Percentiles rank a stretch among this genome's conserved stretches.
Evolutionary conservation across 768 basidiomycete genomes (phyloP).

Genomic region (Boletus pseudo-olivaceus): DNA sequence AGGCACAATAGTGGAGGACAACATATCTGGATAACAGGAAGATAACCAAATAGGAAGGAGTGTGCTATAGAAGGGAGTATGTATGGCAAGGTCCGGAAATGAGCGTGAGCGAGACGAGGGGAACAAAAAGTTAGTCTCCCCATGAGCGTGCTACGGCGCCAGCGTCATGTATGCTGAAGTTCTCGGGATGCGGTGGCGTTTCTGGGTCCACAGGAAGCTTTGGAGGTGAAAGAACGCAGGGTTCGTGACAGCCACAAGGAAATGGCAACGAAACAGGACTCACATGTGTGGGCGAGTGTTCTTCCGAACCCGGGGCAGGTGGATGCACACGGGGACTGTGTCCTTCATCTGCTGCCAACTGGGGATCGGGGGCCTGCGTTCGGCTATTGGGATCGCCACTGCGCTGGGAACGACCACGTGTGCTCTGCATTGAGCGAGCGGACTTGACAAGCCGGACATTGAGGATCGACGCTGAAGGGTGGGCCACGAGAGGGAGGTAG

Average conservation of each 20-base stretch:
- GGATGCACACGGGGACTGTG: background rate
- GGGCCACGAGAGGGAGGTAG: slow-evolving; percentile 2
- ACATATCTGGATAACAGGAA: slow-evolving; percentile 31
- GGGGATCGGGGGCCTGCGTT: background rate
- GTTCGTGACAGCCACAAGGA: slow-evolving; percentile 8
- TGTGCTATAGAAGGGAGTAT: slow-evolving; percentile 17
- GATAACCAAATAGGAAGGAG: slow-evolving; percentile 21
- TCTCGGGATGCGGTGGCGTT: slow-evolving; percentile 20
- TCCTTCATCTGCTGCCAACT: background rate
- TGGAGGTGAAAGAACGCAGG: background rate
- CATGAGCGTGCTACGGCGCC: slow-evolving; percentile 34
- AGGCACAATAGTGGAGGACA: slow-evolving; percentile 26
- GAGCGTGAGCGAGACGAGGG: slow-evolving; percentile 25
- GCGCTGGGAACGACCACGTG: slow-evolving; percentile 24
- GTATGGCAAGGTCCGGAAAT: slow-evolving; percentile 29
- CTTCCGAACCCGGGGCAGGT: slow-evolving; percentile 1
- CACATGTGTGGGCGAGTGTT: slow-evolving; percentile 11
- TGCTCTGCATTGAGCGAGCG: background rate
- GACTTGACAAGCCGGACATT: slow-evolving; percentile 27
- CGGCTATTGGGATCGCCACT: slow-evolving; percentile 10
- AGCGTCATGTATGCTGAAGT: slow-evolving; percentile 30
- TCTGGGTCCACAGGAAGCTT: slow-evolving; percentile 13
- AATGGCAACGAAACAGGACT: slow-evolving; percentile 2
- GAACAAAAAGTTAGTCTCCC: slow-evolving; percentile 26
- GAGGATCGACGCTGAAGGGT: slow-evolving; percentile 10